Evolutionary conservation across 2,329 filamentous ascomycete species (phyloP).

Genomic region (Mycocentrospora acerina): DNA sequence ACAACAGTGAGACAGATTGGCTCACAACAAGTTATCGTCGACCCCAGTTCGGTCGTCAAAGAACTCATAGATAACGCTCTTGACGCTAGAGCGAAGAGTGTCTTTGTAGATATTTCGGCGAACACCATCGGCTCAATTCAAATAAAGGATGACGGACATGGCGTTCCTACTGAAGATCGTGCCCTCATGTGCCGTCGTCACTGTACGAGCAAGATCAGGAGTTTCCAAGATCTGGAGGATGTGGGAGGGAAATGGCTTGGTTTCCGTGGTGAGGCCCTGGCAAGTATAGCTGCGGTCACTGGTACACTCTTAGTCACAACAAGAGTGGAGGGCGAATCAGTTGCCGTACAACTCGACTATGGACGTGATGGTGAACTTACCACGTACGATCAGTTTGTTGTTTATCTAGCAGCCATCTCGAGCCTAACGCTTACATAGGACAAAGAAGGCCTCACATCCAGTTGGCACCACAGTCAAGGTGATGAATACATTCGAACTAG

Average conservation of each 20-base stretch:
- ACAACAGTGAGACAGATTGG: slow-evolving; percentile 57
- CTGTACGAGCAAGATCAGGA: slow-evolving; percentile 71
- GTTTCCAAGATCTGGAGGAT: slow-evolving; percentile 61
- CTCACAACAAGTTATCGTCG: slow-evolving; percentile 61
- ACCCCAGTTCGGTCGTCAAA: slow-evolving; percentile 66
- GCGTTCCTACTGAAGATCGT: slow-evolving; percentile 65
- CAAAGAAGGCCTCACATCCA: slow-evolving; percentile 52
- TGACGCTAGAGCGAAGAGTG: slow-evolving; percentile 66
- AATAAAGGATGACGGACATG: slow-evolving; percentile 67
- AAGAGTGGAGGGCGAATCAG: slow-evolving; percentile 60
- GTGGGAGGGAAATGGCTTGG: slow-evolving; percentile 65
- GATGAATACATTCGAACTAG: slow-evolving; percentile 57
- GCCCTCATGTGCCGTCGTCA: slow-evolving; percentile 63
- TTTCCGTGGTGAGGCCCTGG: slow-evolving; percentile 74
- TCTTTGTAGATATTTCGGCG: slow-evolving; percentile 64
- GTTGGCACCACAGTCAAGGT: slow-evolving; percentile 70
- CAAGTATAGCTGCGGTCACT: slow-evolving; percentile 63
- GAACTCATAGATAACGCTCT: slow-evolving; percentile 78
- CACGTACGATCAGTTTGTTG: slow-evolving; percentile 31
- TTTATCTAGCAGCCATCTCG: background rate
- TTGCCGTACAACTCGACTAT: slow-evolving; percentile 58
- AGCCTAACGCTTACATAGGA: slow-evolving; percentile 20
- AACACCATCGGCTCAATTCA: slow-evolving; percentile 71
- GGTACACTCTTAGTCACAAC: slow-evolving; percentile 62
- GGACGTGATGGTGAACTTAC: slow-evolving; percentile 51